These are phyloP conservation scores for Exophiala sideris DNA, from an alignment of 2,329 filamentous ascomycete genomes.

Conservation along the genomic window DNA sequence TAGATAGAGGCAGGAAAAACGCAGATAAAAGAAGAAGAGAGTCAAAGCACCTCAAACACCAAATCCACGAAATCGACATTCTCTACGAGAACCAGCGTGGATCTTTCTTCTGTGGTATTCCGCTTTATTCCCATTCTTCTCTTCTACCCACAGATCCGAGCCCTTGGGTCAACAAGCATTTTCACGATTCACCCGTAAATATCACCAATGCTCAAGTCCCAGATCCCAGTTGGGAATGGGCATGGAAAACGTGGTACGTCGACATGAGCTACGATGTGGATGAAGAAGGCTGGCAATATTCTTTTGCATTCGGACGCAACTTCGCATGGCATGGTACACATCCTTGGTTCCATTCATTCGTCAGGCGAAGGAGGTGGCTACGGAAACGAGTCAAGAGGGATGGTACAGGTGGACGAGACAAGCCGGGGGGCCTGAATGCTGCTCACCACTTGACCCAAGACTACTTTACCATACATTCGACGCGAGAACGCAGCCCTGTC, in stretches of 20 bases:
- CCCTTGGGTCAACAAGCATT: slow-evolving; percentile 73
- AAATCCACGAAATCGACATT: slow-evolving; percentile 65
- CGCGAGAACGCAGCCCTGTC: slow-evolving; percentile 47
- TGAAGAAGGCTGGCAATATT: slow-evolving; percentile 94
- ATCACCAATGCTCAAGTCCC: slow-evolving; percentile 88
- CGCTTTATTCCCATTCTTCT: slow-evolving; percentile 83
- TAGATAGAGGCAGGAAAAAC: slow-evolving; percentile 5
- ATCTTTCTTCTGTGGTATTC: slow-evolving; percentile 80
- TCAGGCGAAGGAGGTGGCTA: slow-evolving; percentile 85
- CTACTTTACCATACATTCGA: slow-evolving; percentile 72
- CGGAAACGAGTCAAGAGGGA: slow-evolving; percentile 68
- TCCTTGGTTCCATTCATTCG: slow-evolving; percentile 92
- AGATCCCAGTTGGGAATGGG: slow-evolving; percentile 94
- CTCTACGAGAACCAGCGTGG: slow-evolving; percentile 96
- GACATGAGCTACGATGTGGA: slow-evolving; percentile 80
- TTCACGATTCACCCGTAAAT: slow-evolving; percentile 59
- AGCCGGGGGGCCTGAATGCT: slow-evolving; percentile 40
- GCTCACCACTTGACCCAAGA: slow-evolving; percentile 68
- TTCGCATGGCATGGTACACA: slow-evolving; percentile 85
- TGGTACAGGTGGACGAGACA: slow-evolving; percentile 33
- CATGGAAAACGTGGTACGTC: slow-evolving; percentile 67
- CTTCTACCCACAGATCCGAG: slow-evolving; percentile 81
- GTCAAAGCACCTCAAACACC: slow-evolving; percentile 30
- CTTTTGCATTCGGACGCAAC: slow-evolving; percentile 72
- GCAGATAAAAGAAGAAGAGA: slow-evolving; percentile 13